These are phyloP conservation scores for Schwanniomyces occidentalis DNA, from an alignment of 805 yeast species.

Conservation along the genomic window DNA sequence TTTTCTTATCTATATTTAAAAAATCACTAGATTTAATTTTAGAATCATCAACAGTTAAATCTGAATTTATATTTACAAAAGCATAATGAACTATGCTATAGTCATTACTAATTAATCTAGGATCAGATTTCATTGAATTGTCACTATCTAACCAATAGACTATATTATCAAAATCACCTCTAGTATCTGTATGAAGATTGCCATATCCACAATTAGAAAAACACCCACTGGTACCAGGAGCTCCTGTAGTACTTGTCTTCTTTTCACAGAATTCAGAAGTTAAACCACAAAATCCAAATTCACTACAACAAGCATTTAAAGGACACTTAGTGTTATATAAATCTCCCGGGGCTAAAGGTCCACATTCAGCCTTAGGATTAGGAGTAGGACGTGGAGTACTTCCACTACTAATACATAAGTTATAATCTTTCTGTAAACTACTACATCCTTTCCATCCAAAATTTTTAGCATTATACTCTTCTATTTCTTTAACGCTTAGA, in stretches of 20 bases:
- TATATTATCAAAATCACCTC: slow-evolving; percentile 12
- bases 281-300: slow-evolving; percentile 13
- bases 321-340: slow-evolving; percentile 15
- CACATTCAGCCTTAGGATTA: slow-evolving; percentile 17
- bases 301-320: slow-evolving; percentile 19
- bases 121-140: slow-evolving; percentile 10
- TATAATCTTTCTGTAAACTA: slow-evolving; percentile 5
- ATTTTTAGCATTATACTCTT: slow-evolving; percentile 12
- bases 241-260: slow-evolving; percentile 10
- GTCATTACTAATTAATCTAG: slow-evolving; percentile 5
- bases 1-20: slow-evolving; percentile 10
- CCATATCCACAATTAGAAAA: slow-evolving; percentile 20
- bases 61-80: slow-evolving; percentile 13
- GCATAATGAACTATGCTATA: slow-evolving; percentile 17
- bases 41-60: slow-evolving; percentile 11
- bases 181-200: slow-evolving; percentile 11
- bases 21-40: slow-evolving; percentile 6
- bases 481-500: slow-evolving; percentile 7
- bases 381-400: slow-evolving; percentile 16
- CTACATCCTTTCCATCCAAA: slow-evolving; percentile 18
- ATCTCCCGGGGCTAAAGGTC: slow-evolving; percentile 18
- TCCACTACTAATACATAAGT: slow-evolving; percentile 16
- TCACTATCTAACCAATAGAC: slow-evolving; percentile 17
- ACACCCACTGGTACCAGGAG: slow-evolving; percentile 18
- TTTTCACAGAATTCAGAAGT: slow-evolving; percentile 14